These are phyloP conservation scores for Epichloe coenophiala DNA, from an alignment of 2,329 filamentous ascomycete genomes.

Conservation along the genomic window DNA sequence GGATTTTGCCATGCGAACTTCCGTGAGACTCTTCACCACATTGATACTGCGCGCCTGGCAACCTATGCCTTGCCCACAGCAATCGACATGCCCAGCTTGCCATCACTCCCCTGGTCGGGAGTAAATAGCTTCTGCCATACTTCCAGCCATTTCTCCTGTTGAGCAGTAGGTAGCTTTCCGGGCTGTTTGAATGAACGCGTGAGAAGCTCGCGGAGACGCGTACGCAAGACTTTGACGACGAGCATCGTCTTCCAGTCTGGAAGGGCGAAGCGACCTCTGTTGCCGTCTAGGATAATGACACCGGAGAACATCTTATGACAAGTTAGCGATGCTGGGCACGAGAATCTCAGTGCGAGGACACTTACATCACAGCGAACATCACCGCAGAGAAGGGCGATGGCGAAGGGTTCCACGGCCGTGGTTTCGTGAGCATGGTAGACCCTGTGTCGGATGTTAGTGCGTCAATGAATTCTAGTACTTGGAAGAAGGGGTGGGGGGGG, in stretches of 20 bases:
- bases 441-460: conserved; percentile 24
- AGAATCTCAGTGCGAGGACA: not conserved
- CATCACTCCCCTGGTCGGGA: conserved; percentile 29
- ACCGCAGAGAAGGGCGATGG: conserved; percentile 72
- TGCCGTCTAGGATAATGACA: conserved; percentile 75
- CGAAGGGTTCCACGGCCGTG: conserved; percentile 65
- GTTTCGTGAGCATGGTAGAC: conserved; percentile 88
- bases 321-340: not conserved
- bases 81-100: conserved; percentile 14
- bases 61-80: conserved; percentile 17
- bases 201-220: conserved; percentile 62
- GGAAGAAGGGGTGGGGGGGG: not conserved
- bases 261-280: conserved; percentile 70
- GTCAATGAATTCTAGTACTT: not conserved
- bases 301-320: conserved; percentile 62
- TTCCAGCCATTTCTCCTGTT: conserved; percentile 62
- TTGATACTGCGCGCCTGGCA: not conserved
- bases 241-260: conserved; percentile 84
- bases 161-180: conserved; percentile 46
- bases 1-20: too few species aligned
- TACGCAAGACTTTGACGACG: conserved; percentile 69
- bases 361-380: conserved; percentile 73
- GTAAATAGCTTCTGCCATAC: conserved; percentile 60
- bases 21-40: not conserved
- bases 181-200: conserved; percentile 56